Base-by-base conservation (phyloP, 805 yeast species). In the Lachancea mirantina region DNA sequence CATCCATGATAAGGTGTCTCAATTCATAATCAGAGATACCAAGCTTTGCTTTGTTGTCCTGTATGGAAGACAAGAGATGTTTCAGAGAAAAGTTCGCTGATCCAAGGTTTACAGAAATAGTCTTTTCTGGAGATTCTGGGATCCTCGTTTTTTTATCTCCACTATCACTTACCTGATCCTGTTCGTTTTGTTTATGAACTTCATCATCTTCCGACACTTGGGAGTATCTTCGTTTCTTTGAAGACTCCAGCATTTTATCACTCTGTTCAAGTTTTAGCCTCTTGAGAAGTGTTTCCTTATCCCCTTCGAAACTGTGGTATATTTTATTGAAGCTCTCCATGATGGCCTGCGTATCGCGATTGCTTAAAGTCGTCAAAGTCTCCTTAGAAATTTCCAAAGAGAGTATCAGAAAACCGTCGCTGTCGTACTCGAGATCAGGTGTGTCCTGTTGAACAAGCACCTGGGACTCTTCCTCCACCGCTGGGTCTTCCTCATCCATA, bases 1-100 rank as follows among this genome's bases (percentile, higher is more conserved):
- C 97, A 52, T 92, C 98, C 70, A 84, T 73, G 34, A 92, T 79
- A 41, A 92, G 65, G 39, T 81, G 81, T 39, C 89, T 74, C 35
- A 92, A 70, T 53, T 92, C 97, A 35, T 73, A 65, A 49, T 89
- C 97, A 8, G 84, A 76, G 19, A 92, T 64, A 13, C 68, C 66
- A 35, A 89, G 63, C 39, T 74, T 72, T n/a, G 84, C 84, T 47
- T 95, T 73, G 38, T 81, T 76, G 16, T 72, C 74, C 42, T 85
- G 95, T 34, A 92, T 85, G 2, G 80, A 72, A 6, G 75, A 72
- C 19, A 92, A 63, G 30, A 92, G 67, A 55, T 94, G 88, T 50
- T 87, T 84, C 32, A 92, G 63, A 3, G 87, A 77, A 22, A 81
- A 58, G 45, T 77, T 80, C 1, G 85, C 88, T 3, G 88, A 85